These are phyloP conservation scores for Arthroderma sp. DNA, from an alignment of 2,329 filamentous ascomycete species.

Conservation along the genomic window DNA sequence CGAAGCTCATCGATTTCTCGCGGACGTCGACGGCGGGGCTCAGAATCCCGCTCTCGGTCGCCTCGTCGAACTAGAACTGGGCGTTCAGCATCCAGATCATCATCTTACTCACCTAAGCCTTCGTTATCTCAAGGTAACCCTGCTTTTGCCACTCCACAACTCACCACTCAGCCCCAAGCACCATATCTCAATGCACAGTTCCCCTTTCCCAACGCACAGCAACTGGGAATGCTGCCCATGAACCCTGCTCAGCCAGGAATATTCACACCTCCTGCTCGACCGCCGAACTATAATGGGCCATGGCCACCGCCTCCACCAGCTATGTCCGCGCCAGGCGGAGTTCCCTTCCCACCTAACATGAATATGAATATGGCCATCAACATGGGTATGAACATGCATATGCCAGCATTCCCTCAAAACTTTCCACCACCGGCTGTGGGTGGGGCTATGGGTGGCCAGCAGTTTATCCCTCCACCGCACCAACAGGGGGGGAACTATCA, in stretches of 20 bases:
- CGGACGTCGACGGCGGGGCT: conserved; percentile 13
- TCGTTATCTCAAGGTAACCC: conserved; percentile 11
- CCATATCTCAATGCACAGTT: not conserved
- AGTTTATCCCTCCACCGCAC: conserved; percentile 8
- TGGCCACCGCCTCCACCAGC: conserved; percentile 28
- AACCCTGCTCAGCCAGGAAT: conserved; percentile 7
- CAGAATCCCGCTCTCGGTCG: conserved; percentile 21
- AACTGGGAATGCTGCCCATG: not conserved
- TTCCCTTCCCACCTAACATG: conserved; percentile 8
- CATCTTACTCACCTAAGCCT: conserved; percentile 17
- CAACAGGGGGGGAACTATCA: not conserved
- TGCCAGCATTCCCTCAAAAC: conserved; percentile 11
- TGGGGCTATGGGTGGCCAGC: conserved; percentile 4
- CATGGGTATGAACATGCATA: conserved; percentile 11
- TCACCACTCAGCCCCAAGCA: conserved; percentile 4
- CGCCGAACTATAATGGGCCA: conserved; percentile 24
- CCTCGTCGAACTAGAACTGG: conserved; percentile 15
- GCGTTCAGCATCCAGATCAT: conserved; percentile 17
- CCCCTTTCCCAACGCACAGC: not conserved
- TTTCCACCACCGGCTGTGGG: not conserved
- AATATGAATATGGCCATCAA: conserved; percentile 10
- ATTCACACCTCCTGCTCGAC: conserved; percentile 21
- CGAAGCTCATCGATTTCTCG: conserved; percentile 21
- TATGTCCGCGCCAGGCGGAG: conserved; percentile 12
- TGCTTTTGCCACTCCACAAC: conserved; percentile 4